phyloP scores from a whole-genome alignment of 176 grass and related monocot species.

The Oryza glumipatula region DNA sequence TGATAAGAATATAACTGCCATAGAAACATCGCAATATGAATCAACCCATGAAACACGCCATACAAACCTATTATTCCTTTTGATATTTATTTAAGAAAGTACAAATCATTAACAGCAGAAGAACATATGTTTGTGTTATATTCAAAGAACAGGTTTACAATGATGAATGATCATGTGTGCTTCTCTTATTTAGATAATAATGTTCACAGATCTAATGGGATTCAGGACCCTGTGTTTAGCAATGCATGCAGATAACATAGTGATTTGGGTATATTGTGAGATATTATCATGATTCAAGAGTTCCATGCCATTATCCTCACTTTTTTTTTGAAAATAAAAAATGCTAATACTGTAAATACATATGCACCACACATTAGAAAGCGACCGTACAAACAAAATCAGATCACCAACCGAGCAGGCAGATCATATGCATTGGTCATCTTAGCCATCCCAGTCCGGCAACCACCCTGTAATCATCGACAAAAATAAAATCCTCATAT shows the following conservation, averaged over 20 bases:
- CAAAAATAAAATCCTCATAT: conserved; percentile 12
- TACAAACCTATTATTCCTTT: too few species aligned
- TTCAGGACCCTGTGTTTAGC: too few species aligned
- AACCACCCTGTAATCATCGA: conserved; percentile 70
- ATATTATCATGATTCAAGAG: neutral
- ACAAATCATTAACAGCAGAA: too few species aligned
- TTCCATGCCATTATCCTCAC: neutral
- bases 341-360: neutral
- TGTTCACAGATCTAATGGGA: too few species aligned
- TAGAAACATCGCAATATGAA: too few species aligned
- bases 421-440: conserved; percentile 96
- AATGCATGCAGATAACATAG: neutral
- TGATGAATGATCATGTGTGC: too few species aligned
- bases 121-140: too few species aligned
- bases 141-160: too few species aligned
- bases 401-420: conserved; percentile 65
- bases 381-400: neutral
- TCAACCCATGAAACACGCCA: too few species aligned
- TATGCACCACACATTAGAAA: neutral
- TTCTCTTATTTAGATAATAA: too few species aligned
- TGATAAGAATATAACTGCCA: too few species aligned
- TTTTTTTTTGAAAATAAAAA: neutral
- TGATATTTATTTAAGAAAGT: too few species aligned
- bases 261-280: neutral
- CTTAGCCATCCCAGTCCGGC: conserved; percentile 92